Base-by-base conservation (phyloP, 176 grass and related monocot species). In the Eleusine coracana region DNA sequence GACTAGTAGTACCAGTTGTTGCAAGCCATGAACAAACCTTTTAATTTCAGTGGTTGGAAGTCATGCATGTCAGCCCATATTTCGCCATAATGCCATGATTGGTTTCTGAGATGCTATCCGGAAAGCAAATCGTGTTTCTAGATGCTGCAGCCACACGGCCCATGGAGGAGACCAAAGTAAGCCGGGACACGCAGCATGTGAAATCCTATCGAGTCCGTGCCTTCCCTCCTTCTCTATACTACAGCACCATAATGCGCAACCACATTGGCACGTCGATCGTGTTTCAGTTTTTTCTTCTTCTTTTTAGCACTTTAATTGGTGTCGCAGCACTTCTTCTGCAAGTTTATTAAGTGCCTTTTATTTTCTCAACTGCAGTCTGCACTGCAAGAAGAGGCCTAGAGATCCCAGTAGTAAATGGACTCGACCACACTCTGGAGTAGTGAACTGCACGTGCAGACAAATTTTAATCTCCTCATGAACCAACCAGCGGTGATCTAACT, bases 31-130 rank as follows among this genome's bases (percentile, higher is more conserved):
- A 65, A 7, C 54, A 49, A 48, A 36, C 41, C 84, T 48, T 90
- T 90, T 58, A 71, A 73, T 86, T 83, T 41, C 21, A 72, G 74
- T 80, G 75, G 74, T 83, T 86, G 79, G 70, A 79, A 58, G 69
- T 49, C 36, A 84, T 41, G 70, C 67, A 79, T 88, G 75, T 71
- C 68, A 84, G 48, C 38, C 82, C 70, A 71, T 89, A 51, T 70
- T 75, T 81, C 44, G 39, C 82, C 11, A 29, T 70, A 38, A 81
- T 38, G 62, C 37, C 50, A 29, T 60, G 49, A 51, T 51, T 51
- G 49, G 14, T 51, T 59, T 20, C 55, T 10, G 55, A 59, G 55
- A 70, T 63, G 52, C 63, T 49, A 27, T 21, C 52, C 20, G n/a
- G 71, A 85, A 83, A 82, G 58, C 58, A 63, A 50, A 40, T 73